Conservation (phyloP, 495 filamentous ascomycete species). For the Tricharina praecox region DNA sequence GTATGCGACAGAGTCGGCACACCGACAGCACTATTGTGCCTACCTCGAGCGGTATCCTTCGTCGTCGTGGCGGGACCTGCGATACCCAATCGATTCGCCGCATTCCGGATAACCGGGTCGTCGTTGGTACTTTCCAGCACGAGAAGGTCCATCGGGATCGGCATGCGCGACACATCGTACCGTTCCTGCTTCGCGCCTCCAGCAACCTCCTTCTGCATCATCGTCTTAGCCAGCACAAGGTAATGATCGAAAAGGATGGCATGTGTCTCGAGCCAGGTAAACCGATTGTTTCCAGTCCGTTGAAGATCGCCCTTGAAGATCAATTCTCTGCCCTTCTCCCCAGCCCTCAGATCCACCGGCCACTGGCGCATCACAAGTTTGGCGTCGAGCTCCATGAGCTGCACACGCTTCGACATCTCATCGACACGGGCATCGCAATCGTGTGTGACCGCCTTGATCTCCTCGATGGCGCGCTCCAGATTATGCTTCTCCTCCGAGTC, state of each 20-base stretch:
- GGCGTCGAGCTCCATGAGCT: slow-evolving; percentile 61
- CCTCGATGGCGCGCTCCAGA: slow-evolving; percentile 72
- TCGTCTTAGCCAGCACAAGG: slow-evolving; percentile 73
- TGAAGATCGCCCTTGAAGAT: slow-evolving; percentile 82
- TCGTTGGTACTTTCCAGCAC: slow-evolving; percentile 82
- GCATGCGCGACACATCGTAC: slow-evolving; percentile 90
- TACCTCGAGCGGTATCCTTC: slow-evolving; percentile 27
- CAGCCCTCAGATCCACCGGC: slow-evolving; percentile 79
- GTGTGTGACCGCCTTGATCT: slow-evolving; percentile 76
- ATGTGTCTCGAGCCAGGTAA: slow-evolving; percentile 82
- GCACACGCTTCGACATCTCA: slow-evolving; percentile 84
- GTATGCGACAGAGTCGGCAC: slow-evolving; percentile 44
- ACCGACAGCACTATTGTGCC: slow-evolving; percentile 23
- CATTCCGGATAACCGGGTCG: slow-evolving; percentile 60
- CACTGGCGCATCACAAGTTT: slow-evolving; percentile 77
- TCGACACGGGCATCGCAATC: slow-evolving; percentile 92
- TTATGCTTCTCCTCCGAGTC: slow-evolving; percentile 87
- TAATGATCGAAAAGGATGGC: slow-evolving; percentile 94
- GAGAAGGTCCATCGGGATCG: slow-evolving; percentile 92
- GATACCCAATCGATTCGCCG: slow-evolving; percentile 37
- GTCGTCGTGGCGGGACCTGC: slow-evolving; percentile 46
- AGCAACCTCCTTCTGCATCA: slow-evolving; percentile 45
- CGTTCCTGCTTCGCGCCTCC: slow-evolving; percentile 57
- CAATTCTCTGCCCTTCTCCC: slow-evolving; percentile 78
- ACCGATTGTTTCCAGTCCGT: slow-evolving; percentile 66